Percentiles rank a stretch among this genome's conserved stretches.
These are phyloP conservation scores for Chaetomium olivaceum DNA, from an alignment of 2,329 filamentous ascomycete genomes.

Conservation along the genomic window DNA sequence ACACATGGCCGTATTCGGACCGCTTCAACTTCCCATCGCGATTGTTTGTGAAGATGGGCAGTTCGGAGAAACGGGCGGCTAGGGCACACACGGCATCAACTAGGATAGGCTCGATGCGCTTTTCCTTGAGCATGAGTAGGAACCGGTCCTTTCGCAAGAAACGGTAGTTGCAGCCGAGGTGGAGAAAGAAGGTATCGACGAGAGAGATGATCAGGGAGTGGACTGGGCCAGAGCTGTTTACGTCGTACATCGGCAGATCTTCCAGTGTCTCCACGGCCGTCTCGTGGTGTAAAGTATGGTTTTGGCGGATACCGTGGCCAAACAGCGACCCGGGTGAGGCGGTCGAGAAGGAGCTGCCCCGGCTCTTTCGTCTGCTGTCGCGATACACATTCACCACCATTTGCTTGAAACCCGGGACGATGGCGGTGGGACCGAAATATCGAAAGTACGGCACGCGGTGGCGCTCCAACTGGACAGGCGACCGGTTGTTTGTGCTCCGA, in stretches of 20 bases:
- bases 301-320: conserved; percentile 24
- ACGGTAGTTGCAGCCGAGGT: conserved; percentile 82
- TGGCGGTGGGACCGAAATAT: conserved; percentile 88
- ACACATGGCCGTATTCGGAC: conserved; percentile 73
- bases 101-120: conserved; percentile 77
- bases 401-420: conserved; percentile 88
- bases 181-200: conserved; percentile 76
- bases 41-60: conserved; percentile 52
- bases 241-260: conserved; percentile 73
- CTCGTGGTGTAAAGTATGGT: conserved; percentile 45
- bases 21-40: conserved; percentile 51
- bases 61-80: conserved; percentile 75
- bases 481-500: conserved; percentile 44
- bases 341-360: conserved; percentile 57
- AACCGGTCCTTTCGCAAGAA: conserved; percentile 76
- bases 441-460: conserved; percentile 83
- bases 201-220: conserved; percentile 74
- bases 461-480: conserved; percentile 53
- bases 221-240: conserved; percentile 67
- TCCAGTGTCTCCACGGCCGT: conserved; percentile 48
- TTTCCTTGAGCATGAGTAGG: conserved; percentile 73
- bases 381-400: conserved; percentile 70
- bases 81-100: conserved; percentile 85
- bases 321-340: conserved; percentile 50
- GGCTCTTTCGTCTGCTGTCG: conserved; percentile 62